Percentiles rank a stretch among this genome's conserved stretches.
Conservation (phyloP, 768 basidiomycete species). For the Termitomyces sp. region DNA sequence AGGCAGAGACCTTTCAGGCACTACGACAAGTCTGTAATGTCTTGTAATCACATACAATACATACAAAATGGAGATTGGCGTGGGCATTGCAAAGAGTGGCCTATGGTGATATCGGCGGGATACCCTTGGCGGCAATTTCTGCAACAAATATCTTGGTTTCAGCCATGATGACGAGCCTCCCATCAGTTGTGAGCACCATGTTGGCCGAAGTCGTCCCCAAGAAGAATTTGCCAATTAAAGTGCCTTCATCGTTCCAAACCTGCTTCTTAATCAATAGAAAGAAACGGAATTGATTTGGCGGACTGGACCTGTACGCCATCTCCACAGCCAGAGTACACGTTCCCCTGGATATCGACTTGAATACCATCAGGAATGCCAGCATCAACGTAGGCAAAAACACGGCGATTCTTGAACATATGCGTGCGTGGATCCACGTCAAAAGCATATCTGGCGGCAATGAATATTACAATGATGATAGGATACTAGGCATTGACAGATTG, state of each 20-base stretch:
- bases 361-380: conserved; percentile 70
- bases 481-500: neutral
- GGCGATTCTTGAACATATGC: conserved; percentile 53
- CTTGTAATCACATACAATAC: neutral
- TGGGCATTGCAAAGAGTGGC: neutral
- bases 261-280: conserved; percentile 13
- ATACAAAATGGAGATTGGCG: no score
- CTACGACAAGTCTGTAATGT: no score
- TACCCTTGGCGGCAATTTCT: conserved; percentile 37
- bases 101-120: conserved; percentile 12
- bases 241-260: conserved; percentile 55
- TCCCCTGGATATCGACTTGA: conserved; percentile 59
- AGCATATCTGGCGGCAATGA: conserved; percentile 44
- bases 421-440: conserved; percentile 62
- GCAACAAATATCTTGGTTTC: conserved; percentile 47
- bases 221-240: conserved; percentile 66
- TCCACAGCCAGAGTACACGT: conserved; percentile 66
- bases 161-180: conserved; percentile 41
- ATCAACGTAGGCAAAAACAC: conserved; percentile 66
- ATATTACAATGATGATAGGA: neutral
- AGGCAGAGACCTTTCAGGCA: neutral
- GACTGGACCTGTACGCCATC: conserved; percentile 59
- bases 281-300: neutral
- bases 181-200: conserved; percentile 42
- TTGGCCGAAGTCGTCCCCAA: conserved; percentile 40